These are phyloP conservation scores for Fusarium albidum DNA, from an alignment of 2,329 filamentous ascomycete species.

Conservation along the genomic window DNA sequence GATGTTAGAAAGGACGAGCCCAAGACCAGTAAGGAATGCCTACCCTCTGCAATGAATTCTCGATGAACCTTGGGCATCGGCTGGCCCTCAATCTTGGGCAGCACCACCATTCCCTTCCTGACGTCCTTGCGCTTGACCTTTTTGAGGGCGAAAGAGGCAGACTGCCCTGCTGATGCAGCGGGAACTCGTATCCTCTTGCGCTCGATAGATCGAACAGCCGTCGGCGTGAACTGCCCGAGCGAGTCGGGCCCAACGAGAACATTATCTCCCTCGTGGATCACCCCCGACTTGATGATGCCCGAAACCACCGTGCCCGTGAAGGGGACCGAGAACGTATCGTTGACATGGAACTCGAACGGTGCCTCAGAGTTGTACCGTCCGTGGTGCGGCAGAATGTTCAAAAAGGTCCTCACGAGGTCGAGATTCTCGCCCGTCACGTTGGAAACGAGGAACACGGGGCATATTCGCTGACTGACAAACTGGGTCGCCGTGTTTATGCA, in stretches of 20 bases:
- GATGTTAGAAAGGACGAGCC: constrained; percentile 11
- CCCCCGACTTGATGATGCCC: constrained; percentile 87
- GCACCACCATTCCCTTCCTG: constrained; percentile 95
- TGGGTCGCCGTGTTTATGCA: constrained; percentile 96
- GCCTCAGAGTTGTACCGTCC: constrained; percentile 90
- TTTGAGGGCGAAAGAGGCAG: constrained; percentile 89
- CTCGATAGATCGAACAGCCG: constrained; percentile 90
- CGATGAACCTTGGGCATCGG: constrained; percentile 74
- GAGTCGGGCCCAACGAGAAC: constrained; percentile 91
- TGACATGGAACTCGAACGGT: constrained; percentile 93
- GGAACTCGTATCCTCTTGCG: constrained; percentile 91
- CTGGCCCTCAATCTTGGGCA: constrained; percentile 81
- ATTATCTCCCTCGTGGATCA: constrained; percentile 88
- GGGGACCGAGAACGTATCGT: constrained; percentile 97
- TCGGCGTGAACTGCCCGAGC: constrained; percentile 86
- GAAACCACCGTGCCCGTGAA: constrained; percentile 97
- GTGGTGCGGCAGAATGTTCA: constrained; percentile 95
- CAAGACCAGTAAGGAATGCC: constrained; percentile 19
- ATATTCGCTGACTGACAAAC: constrained; percentile 94
- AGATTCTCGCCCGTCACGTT: constrained; percentile 95
- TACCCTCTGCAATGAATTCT: constrained; percentile 82
- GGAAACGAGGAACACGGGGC: constrained; percentile 96
- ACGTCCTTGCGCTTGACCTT: constrained; percentile 90
- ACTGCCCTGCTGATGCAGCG: constrained; percentile 89
- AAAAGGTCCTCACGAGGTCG: constrained; percentile 87